These are phyloP conservation scores for Thalia dealbata DNA, from an alignment of 176 grass and related monocot genomes.

Conservation along the genomic window DNA sequence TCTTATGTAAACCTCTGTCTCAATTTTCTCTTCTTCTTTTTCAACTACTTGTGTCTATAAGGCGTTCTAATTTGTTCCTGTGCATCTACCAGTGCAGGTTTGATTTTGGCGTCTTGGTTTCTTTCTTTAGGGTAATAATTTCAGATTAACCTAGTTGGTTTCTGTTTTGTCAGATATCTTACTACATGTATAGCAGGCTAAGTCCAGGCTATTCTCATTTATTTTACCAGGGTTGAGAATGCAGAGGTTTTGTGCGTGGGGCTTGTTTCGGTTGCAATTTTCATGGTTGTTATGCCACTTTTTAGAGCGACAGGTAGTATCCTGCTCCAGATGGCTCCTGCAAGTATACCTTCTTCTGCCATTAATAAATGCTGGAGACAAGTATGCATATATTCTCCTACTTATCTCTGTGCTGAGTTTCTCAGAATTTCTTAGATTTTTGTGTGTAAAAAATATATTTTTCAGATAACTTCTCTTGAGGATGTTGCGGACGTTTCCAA, in stretches of 20 bases:
- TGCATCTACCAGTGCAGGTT: slow-evolving; percentile 73
- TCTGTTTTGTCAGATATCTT: background rate
- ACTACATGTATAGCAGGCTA: background rate
- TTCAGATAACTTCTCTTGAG: slow-evolving; percentile 51
- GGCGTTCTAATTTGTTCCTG: background rate
- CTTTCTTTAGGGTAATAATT: slow-evolving; percentile 71
- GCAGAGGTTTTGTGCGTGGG: slow-evolving; percentile 85
- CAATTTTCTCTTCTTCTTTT: background rate
- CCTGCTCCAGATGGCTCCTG: slow-evolving; percentile 83
- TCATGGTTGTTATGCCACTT: slow-evolving; percentile 85
- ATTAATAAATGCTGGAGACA: slow-evolving; percentile 79
- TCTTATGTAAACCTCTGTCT: background rate
- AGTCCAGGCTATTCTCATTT: background rate
- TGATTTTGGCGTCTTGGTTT: slow-evolving; percentile 98
- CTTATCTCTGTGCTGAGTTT: slow-evolving; percentile 5
- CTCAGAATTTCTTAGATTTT: background rate
- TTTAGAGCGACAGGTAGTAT: slow-evolving; percentile 78
- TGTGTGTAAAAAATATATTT: slow-evolving; percentile 10
- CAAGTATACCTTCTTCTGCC: slow-evolving; percentile 69
- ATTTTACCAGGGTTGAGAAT: slow-evolving; percentile 64
- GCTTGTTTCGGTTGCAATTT: slow-evolving; percentile 83
- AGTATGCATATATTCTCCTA: slow-evolving; percentile 26
- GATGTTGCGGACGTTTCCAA: slow-evolving; percentile 63
- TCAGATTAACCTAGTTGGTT: background rate
- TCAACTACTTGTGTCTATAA: slow-evolving; percentile 1